Conservation (phyloP, 495 filamentous ascomycete species). For the Neurospora sp. region DNA sequence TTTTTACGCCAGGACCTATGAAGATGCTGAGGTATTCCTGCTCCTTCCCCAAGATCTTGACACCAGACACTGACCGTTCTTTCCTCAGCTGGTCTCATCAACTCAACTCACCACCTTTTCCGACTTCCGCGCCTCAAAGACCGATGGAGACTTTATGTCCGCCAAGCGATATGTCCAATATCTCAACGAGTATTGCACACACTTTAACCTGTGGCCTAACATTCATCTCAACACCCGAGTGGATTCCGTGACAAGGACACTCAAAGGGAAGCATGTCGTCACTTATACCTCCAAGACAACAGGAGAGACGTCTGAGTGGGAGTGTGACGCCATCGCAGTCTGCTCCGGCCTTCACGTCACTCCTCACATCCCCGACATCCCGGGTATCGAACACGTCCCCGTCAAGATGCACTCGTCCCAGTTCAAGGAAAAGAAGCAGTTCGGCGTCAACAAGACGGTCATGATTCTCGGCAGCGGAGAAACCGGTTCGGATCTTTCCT, state of each 20-base stretch:
- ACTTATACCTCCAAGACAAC: conserved; percentile 4
- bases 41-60: not conserved
- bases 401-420: conserved; percentile 31
- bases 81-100: conserved; percentile 29
- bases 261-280: conserved; percentile 19
- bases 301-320: conserved; percentile 12
- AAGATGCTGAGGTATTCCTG: conserved; percentile 22
- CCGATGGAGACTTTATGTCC: conserved; percentile 28
- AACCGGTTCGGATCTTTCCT: conserved; percentile 32
- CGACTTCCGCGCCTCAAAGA: conserved; percentile 22
- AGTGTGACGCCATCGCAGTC: conserved; percentile 33
- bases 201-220: conserved; percentile 29
- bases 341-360: conserved; percentile 34
- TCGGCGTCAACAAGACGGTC: conserved; percentile 27
- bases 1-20: conserved; percentile 24
- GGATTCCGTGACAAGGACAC: conserved; percentile 10
- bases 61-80: not conserved
- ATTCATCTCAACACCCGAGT: conserved; percentile 27
- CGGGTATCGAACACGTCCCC: conserved; percentile 29
- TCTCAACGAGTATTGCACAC: conserved; percentile 29
- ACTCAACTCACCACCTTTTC: conserved; percentile 33
- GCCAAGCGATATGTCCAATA: conserved; percentile 24
- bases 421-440: conserved; percentile 30
- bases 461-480: conserved; percentile 36
- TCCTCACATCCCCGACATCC: conserved; percentile 28